Base-by-base conservation (phyloP, 2,329 filamentous ascomycete species). In the Trichoderma oligosporum region DNA sequence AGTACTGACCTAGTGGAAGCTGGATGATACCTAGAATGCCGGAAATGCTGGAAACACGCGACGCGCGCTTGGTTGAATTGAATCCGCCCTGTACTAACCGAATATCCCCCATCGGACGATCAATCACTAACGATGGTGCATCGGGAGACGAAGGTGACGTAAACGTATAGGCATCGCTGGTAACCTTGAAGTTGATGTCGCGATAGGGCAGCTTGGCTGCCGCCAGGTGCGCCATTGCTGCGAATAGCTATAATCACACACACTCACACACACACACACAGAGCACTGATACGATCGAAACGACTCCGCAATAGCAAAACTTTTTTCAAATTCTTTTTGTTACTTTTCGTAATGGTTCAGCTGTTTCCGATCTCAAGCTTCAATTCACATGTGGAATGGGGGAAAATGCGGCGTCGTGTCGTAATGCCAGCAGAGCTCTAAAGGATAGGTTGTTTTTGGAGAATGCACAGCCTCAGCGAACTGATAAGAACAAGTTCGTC, bases 171-270 rank as follows among this genome's bases (percentile, higher is more conserved):
- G 94, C 88, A 67, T 93, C 90, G 66, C 89, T 81, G 52, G 93
- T 91, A 63, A 91, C 89, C 74, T 96, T 91, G 72, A 99, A 85
- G 73, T 97, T 99, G 78, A 97, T 95, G 78, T 99, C 94, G 70
- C 93, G 85, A 75, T 92, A 99, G 20, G 93, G 94, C 64, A 83
- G 74, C 63, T 71, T 69, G 49, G 70, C 63, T 54, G 66, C 65
- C 35, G 68, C 68, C 35, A 74, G 64, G 57, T 72, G 68, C 58
- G 73, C 71, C 75, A 77, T 77, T 47, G 55, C 46, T 31, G 46
- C 33, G 44, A 24, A 33, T 16, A 29, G 36, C 25, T 47, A n/a
- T 45, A 4, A 22, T 11, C 38, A 38, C 31, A 38, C 31, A 41
- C 51, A 20, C 39, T 20, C 6, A n/a, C 31, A 29, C 41, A 38